phyloP scores from a whole-genome alignment of 202 grass and related monocot genomes.

The Schoenoplectus triqueter region DNA sequence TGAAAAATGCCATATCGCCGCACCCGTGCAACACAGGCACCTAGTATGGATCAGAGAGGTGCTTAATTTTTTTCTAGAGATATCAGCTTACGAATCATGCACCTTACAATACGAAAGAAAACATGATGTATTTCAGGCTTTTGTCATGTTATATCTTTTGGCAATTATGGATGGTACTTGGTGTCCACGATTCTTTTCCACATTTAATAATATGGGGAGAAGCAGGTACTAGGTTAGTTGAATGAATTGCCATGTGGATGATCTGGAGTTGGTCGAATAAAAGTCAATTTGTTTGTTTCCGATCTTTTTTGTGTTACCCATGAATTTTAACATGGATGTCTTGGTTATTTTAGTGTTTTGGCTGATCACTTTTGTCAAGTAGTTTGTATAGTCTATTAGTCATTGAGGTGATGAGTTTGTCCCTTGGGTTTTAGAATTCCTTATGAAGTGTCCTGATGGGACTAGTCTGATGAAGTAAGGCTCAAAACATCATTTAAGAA shows the following conservation, averaged over 20 bases:
- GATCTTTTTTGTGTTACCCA: too few species aligned
- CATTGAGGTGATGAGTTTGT: too few species aligned
- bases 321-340: too few species aligned
- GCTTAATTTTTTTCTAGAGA: constrained; percentile 4
- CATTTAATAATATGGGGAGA: constrained; percentile 1
- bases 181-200: background rate
- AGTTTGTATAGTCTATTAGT: too few species aligned
- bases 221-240: background rate
- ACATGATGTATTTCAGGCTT: background rate
- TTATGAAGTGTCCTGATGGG: background rate
- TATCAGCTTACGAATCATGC: constrained; percentile 8
- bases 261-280: background rate
- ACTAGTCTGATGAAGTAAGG: background rate
- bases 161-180: background rate
- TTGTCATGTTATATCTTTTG: background rate
- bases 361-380: too few species aligned
- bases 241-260: too few species aligned
- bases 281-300: too few species aligned
- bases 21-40: too few species aligned
- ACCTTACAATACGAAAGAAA: constrained; percentile 3
- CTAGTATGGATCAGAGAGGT: background rate
- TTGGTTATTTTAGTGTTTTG: too few species aligned
- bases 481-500: constrained; percentile 1
- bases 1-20: too few species aligned
- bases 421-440: background rate